Evolutionary conservation across 345 rosid species (phyloP).

Genomic region (Stellera chamaejasme): DNA sequence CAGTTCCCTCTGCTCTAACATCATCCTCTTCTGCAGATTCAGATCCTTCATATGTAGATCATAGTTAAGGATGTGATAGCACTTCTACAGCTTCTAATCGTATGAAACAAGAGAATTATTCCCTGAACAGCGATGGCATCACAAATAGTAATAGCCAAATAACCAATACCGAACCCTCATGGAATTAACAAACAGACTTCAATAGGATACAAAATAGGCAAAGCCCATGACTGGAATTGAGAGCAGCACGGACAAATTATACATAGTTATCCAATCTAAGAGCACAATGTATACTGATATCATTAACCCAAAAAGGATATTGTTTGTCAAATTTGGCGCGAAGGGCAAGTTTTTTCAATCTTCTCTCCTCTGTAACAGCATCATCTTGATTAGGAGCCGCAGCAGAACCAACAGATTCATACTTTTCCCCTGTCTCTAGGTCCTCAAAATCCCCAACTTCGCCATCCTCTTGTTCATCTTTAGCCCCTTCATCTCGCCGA

Average conservation of each 20-base stretch:
- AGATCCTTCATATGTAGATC: conserved; percentile 48
- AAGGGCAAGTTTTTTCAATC: conserved; percentile 67
- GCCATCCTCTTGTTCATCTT: conserved; percentile 42
- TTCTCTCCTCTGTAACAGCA: conserved; percentile 45
- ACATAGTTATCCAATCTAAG: background rate
- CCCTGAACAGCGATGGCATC: background rate
- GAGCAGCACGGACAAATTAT: background rate
- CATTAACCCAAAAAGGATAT: conserved; percentile 62
- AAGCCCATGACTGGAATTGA: background rate
- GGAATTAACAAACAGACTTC: too few species aligned
- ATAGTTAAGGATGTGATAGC: conserved; percentile 44
- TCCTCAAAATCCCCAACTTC: conserved; percentile 87
- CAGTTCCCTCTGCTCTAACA: conserved; percentile 36
- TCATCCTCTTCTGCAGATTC: conserved; percentile 52
- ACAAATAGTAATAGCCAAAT: background rate
- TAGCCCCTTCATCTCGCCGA: conserved; percentile 40
- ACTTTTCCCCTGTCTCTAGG: conserved; percentile 71
- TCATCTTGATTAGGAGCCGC: conserved; percentile 38
- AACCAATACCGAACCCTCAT: too few species aligned
- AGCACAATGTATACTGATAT: background rate
- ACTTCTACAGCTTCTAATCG: background rate
- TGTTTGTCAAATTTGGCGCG: conserved; percentile 72
- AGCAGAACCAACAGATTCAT: conserved; percentile 23
- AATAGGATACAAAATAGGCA: too few species aligned
- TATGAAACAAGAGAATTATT: background rate